phyloP scores from a whole-genome alignment of 208 protist genomes.

The Angomonas deanei region DNA sequence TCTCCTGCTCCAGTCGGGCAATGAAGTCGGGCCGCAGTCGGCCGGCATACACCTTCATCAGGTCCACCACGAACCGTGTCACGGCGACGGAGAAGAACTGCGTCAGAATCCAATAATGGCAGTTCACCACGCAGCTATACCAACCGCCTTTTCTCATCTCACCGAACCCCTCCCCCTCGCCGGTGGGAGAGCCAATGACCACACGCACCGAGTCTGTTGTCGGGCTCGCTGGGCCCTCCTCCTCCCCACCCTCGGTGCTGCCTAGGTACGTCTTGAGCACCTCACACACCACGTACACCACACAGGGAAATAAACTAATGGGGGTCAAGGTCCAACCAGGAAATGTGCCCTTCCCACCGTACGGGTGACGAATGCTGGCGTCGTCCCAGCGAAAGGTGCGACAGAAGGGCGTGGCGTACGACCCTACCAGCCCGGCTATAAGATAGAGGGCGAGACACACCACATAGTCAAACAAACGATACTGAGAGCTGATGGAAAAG shows the following conservation, averaged over 20 bases:
- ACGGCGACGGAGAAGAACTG: conserved; percentile 46
- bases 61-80: conserved; percentile 32
- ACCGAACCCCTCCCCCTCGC: too few relatives aligned
- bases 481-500: too few relatives aligned
- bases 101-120: conserved; percentile 50
- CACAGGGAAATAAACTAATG: conserved; percentile 25
- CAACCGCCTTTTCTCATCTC: too few relatives aligned
- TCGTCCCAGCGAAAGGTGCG: conserved; percentile 48
- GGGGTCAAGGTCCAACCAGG: conserved; percentile 39
- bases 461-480: conserved; percentile 38
- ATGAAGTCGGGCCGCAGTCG: conserved; percentile 63
- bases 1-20: conserved; percentile 18
- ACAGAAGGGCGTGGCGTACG: conserved; percentile 30
- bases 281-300: conserved; percentile 35
- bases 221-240: background rate
- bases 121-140: conserved; percentile 19
- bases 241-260: background rate
- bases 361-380: conserved; percentile 25
- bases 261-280: background rate
- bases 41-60: conserved; percentile 57
- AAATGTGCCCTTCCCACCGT: conserved; percentile 24
- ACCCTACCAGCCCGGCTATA: conserved; percentile 9
- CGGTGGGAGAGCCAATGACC: background rate
- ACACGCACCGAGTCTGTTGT: background rate
- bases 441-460: conserved; percentile 22